phyloP scores from a whole-genome alignment of 2,329 filamentous ascomycete genomes.

The Keithomyces neogunnii region DNA sequence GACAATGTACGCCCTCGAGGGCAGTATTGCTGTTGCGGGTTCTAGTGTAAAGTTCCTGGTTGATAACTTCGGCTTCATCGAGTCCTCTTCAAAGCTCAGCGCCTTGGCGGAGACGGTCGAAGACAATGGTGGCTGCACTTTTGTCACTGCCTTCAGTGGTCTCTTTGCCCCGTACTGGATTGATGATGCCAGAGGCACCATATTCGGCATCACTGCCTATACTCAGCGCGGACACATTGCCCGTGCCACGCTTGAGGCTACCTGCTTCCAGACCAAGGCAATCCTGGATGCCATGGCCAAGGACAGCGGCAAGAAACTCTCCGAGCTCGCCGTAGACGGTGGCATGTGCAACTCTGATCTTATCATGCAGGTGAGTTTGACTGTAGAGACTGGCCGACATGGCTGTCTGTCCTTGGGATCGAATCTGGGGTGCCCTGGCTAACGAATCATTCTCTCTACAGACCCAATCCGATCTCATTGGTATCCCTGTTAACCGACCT shows the following conservation, averaged over 20 bases:
- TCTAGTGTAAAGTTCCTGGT: constrained; percentile 64
- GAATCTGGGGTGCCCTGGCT: background rate
- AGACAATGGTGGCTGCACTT: constrained; percentile 67
- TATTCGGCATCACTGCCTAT: constrained; percentile 70
- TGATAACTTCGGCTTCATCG: constrained; percentile 49
- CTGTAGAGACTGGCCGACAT: background rate
- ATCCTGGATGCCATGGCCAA: constrained; percentile 76
- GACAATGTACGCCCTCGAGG: constrained; percentile 68
- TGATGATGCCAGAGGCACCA: constrained; percentile 71
- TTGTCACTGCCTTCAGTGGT: constrained; percentile 75
- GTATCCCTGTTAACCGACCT: constrained; percentile 69
- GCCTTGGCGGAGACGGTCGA: constrained; percentile 38
- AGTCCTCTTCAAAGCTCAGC: constrained; percentile 35
- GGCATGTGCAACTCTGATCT: constrained; percentile 76
- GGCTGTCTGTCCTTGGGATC: no score
- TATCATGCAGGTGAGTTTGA: constrained; percentile 55
- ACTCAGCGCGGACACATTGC: constrained; percentile 71
- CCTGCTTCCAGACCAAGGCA: constrained; percentile 76
- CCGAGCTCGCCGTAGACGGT: constrained; percentile 72
- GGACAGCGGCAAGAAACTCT: constrained; percentile 64
- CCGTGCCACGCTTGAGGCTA: constrained; percentile 70
- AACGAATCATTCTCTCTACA: constrained; percentile 15
- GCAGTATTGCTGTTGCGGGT: constrained; percentile 68
- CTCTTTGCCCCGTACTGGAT: constrained; percentile 82
- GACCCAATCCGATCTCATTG: constrained; percentile 73